Evolutionary conservation across 2,329 filamentous ascomycete species (phyloP).

Genomic region (Penicillium fuscoglaucum): DNA sequence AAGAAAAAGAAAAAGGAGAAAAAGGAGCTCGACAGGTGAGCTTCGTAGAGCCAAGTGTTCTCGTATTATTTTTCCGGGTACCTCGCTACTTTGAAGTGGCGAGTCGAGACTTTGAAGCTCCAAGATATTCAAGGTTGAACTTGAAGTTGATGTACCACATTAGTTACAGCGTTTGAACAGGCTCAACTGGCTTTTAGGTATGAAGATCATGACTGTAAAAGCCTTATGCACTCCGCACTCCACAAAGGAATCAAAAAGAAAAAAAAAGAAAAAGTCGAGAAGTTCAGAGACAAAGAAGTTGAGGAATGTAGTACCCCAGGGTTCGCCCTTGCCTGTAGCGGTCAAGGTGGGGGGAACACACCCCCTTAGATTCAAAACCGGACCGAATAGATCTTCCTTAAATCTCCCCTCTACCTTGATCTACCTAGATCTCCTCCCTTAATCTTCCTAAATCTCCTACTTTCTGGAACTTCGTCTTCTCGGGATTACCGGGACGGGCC

Average conservation of each 20-base stretch:
- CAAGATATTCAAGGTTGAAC: neutral
- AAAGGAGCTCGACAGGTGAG: neutral
- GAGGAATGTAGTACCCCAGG: conserved; percentile 6
- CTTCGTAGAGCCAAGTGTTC: no score
- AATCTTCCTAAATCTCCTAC: no score
- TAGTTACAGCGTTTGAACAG: neutral
- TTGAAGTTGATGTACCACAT: neutral
- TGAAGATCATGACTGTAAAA: neutral
- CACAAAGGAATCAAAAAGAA: neutral
- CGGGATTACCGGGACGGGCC: conserved; percentile 11
- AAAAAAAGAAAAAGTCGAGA: neutral
- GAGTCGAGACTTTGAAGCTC: neutral
- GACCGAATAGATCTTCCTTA: neutral
- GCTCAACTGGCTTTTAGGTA: neutral
- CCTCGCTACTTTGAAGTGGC: neutral
- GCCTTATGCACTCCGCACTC: neutral
- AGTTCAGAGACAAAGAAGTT: conserved; percentile 1
- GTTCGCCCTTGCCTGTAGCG: conserved; percentile 10
- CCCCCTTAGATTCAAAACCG: neutral
- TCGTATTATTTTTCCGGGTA: neutral
- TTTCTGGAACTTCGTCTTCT: neutral
- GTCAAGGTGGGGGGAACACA: neutral
- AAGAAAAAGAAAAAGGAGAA: neutral
- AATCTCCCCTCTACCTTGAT: neutral
- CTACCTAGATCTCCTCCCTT: neutral